phyloP scores from a whole-genome alignment of 805 yeast genomes.

The Candida morakotiae region DNA sequence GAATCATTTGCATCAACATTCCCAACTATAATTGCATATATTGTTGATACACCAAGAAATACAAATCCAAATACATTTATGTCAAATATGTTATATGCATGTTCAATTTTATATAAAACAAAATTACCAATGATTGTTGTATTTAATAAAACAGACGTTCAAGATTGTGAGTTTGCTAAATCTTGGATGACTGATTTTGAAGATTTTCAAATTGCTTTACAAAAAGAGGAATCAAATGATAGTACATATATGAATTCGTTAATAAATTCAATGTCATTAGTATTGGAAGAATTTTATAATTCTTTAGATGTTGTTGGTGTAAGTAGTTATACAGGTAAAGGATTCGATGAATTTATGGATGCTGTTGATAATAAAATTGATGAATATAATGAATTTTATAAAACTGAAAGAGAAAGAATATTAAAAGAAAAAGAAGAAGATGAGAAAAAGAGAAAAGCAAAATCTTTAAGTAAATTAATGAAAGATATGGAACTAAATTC shows the following conservation, averaged over 20 bases:
- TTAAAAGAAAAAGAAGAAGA: conserved; percentile 71
- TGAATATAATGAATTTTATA: conserved; percentile 81
- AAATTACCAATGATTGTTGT: conserved; percentile 95
- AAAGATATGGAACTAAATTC: conserved; percentile 73
- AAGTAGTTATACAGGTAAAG: conserved; percentile 89
- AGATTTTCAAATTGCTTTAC: conserved; percentile 75
- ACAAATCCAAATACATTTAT: conserved; percentile 94
- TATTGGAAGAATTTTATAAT: conserved; percentile 94
- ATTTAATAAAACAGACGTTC: conserved; percentile 90
- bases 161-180: conserved; percentile 79
- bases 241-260: conserved; percentile 93
- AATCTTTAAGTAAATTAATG: conserved; percentile 70
- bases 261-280: conserved; percentile 90
- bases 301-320: conserved; percentile 91
- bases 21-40: conserved; percentile 94
- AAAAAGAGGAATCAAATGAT: conserved; percentile 63
- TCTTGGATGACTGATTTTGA: conserved; percentile 99
- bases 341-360: conserved; percentile 85
- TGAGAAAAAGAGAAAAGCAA: conserved; percentile 68
- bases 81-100: conserved; percentile 97
- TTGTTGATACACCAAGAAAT: conserved; percentile 94
- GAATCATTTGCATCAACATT: conserved; percentile 94
- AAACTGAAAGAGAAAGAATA: conserved; percentile 81
- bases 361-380: conserved; percentile 83
- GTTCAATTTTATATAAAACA: conserved; percentile 93